Percentiles rank a stretch among this genome's conserved stretches.
Conservation (phyloP, 1,284 basidiomycete species). For the Stygiomarasmius scandens region DNA sequence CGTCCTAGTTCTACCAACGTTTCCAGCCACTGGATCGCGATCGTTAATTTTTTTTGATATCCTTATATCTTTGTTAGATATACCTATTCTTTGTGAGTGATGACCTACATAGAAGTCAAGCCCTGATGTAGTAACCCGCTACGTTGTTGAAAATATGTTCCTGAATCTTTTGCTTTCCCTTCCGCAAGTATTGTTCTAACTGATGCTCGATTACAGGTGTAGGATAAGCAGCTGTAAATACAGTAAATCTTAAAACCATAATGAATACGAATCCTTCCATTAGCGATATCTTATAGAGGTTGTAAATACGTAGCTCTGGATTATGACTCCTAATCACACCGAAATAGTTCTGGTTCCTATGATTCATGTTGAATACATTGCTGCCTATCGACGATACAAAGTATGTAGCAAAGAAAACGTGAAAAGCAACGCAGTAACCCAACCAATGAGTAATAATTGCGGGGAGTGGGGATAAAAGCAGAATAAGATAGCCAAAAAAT, state of each 20-base stretch:
- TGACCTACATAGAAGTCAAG: too few species aligned
- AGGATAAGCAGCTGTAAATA: too few species aligned
- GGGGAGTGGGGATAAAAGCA: not conserved
- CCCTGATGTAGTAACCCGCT: too few species aligned
- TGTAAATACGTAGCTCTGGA: too few species aligned
- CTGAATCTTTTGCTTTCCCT: not conserved
- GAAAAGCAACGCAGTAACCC: not conserved
- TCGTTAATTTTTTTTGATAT: conserved; percentile 24
- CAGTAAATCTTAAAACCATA: too few species aligned
- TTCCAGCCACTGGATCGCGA: conserved; percentile 54
- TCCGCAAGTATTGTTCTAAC: too few species aligned
- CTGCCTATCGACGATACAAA: not conserved
- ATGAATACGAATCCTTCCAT: too few species aligned
- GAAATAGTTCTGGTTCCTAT: too few species aligned
- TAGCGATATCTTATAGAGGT: too few species aligned
- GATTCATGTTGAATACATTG: conserved; percentile 1
- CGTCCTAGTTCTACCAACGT: conserved; percentile 57
- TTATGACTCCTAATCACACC: too few species aligned
- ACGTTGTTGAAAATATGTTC: not conserved
- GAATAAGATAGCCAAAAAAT: not conserved
- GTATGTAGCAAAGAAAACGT: not conserved
- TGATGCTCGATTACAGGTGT: too few species aligned
- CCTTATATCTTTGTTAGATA: not conserved
- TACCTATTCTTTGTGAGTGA: not conserved
- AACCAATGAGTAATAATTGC: not conserved